Conservation (phyloP, 2,329 filamentous ascomycete genomes). For the Cryphonectria japonica region DNA sequence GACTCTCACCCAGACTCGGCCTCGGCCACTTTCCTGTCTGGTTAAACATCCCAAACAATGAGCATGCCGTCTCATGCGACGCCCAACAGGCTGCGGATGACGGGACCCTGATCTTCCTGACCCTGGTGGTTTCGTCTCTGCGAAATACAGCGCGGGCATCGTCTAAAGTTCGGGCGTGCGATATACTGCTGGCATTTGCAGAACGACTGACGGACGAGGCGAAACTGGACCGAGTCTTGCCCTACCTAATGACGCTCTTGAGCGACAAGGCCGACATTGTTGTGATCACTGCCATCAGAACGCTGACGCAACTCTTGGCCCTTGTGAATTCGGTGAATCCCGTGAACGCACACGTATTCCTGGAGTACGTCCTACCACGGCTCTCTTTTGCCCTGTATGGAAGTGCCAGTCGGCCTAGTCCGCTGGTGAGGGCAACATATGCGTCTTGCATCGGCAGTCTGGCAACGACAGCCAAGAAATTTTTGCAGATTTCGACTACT, state of each 20-base stretch:
- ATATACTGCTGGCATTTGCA: slow-evolving; percentile 88
- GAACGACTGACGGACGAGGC: slow-evolving; percentile 93
- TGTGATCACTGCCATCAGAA: slow-evolving; percentile 80
- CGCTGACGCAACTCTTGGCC: slow-evolving; percentile 84
- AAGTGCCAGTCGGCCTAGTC: slow-evolving; percentile 57
- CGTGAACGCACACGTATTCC: slow-evolving; percentile 70
- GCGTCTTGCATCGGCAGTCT: slow-evolving; percentile 89
- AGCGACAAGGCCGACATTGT: slow-evolving; percentile 84
- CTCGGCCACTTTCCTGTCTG: slow-evolving; percentile 76
- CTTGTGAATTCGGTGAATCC: slow-evolving; percentile 87
- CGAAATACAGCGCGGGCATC: slow-evolving; percentile 86
- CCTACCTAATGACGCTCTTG: slow-evolving; percentile 83
- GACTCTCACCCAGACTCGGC: slow-evolving; percentile 53
- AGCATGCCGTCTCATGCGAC: slow-evolving; percentile 67
- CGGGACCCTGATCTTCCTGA: slow-evolving; percentile 89
- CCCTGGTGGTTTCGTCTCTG: slow-evolving; percentile 84
- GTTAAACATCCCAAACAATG: slow-evolving; percentile 84
- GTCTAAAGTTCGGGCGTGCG: slow-evolving; percentile 86
- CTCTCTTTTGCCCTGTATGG: slow-evolving; percentile 59
- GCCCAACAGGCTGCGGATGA: slow-evolving; percentile 74
- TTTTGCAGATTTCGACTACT: slow-evolving; percentile 89
- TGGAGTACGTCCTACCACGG: slow-evolving; percentile 69
- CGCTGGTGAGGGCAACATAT: slow-evolving; percentile 85
- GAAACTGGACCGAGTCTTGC: slow-evolving; percentile 89
- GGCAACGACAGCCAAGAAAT: slow-evolving; percentile 80